Base-by-base conservation (phyloP, 371 early-diverging fungal genomes). In the Syncephalastrum sp. region DNA sequence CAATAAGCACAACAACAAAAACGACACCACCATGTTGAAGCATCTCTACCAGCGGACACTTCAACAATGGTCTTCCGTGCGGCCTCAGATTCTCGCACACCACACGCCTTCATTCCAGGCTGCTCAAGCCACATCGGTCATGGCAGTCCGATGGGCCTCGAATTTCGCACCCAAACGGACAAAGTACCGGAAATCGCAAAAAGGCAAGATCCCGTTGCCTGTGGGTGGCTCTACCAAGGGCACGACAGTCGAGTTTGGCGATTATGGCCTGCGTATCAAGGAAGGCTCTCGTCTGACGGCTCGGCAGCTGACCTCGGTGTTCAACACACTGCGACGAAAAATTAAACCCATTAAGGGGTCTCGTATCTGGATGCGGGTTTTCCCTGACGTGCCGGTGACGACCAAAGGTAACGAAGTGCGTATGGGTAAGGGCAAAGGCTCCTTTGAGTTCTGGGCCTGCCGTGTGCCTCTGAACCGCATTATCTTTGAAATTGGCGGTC, bases 371-470 rank as follows among this genome's bases (percentile, higher is more conserved):
- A 82, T 93, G 74, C 82, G 94, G 33, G 91, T 90, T 17, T 95
- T 95, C 62, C 95, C 97, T 3, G 92, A 95, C 68, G 84, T 95
- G 21, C 97, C 97, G 5, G 95, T 96, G 17, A 88, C 94, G 1
- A 83, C 86, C 56, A 96, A 96, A 67, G 93, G 94, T 24, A 89
- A 89, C 38, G 97, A 94, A 78, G 85, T 88, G 33, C 87, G 97
- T 77, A 97, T 97, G 97, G 97, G 97, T 65, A 95, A 95, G 75
- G 97, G 97, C 61, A 97, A 97, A 71, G 97, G 96, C 57, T 82
- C 89, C 38, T 92, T 96, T 55, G 96, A 96, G 53, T 93, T 89
- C 74, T 96, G 86, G 87, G 95, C 91, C 1, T 89, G 90, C 59
- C 89, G 95, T 62, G 96, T 96, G 3, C 89, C 93, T 27, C 79